Evolutionary conservation across 129 eudicot species (phyloP).

Genomic region (Rutidosis leptorrhynchoides): DNA sequence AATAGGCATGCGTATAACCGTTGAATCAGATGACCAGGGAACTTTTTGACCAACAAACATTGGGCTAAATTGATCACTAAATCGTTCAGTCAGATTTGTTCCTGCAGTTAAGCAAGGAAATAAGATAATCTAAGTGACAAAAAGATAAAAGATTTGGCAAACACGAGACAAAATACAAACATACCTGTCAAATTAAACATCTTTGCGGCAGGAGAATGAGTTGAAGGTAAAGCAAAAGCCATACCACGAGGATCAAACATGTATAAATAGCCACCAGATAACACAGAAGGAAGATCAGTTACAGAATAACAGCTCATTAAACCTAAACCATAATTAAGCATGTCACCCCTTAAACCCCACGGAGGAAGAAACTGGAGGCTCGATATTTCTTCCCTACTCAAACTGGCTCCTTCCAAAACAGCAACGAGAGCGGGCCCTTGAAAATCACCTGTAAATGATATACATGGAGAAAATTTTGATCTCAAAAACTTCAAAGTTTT

Average conservation of each 20-base stretch:
- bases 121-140: conserved; percentile 10
- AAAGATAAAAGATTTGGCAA: conserved; percentile 16
- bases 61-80: conserved; percentile 89
- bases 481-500: conserved; percentile 4
- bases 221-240: conserved; percentile 64
- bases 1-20: conserved; percentile 88
- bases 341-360: conserved; percentile 89
- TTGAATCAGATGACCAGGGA: conserved; percentile 73
- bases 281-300: conserved; percentile 74
- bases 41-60: conserved; percentile 66
- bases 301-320: conserved; percentile 81
- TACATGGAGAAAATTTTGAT: neutral
- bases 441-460: conserved; percentile 68
- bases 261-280: conserved; percentile 82
- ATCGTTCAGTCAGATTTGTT: conserved; percentile 72
- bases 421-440: conserved; percentile 95
- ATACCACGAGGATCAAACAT: conserved; percentile 92
- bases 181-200: conserved; percentile 84
- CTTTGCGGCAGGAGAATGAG: conserved; percentile 79
- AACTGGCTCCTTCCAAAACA: conserved; percentile 80
- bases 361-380: conserved; percentile 97
- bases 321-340: conserved; percentile 86
- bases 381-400: conserved; percentile 85
- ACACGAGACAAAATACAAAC: conserved; percentile 12
- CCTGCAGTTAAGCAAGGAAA: conserved; percentile 44